Base-by-base conservation (phyloP, 352 stramenopile genomes). In the Pythium scleroteichum region DNA sequence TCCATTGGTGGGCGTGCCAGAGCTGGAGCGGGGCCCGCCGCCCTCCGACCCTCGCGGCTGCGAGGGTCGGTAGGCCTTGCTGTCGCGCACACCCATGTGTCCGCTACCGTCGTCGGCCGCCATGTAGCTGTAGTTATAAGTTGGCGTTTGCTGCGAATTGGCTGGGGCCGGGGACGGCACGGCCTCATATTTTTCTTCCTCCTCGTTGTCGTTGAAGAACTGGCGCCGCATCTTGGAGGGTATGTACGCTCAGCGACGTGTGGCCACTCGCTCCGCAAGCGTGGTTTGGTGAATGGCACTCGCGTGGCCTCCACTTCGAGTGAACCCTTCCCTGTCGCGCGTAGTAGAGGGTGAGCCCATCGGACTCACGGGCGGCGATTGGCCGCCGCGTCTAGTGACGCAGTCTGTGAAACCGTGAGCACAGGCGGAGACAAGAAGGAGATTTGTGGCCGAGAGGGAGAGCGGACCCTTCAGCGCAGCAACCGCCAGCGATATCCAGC, bases 91-190 rank as follows among this genome's bases (percentile, higher is more conserved):
- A 2, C 47, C 53, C 8, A 8, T 35, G 27, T 53, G 13, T 13
- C 32, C 58, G 19, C n/a, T 29, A 13, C 40, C 39, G 16, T 52
- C 53, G 27, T 69, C 54, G 2, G 46, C 53, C 0, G 22, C 1
- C 47, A 69, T 69, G 54, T 49, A 46, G 49, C 62, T 69, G 49
- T 69, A 64, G 17, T 42, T 45, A 32, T 64, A 69, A 0, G 62
- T 62, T 2, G 62, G 62, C 14, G 53, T 59, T 48, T 45, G 3
- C 45, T 45, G 8, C 27, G 29, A 35, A 10, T 35, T 35, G 29
- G 29, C 24, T 9, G 50, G 35, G 0, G n/a, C 32, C 22, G 59
- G 51, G 8, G 59, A 57, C 19, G 49, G 39, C 29, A 54, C 50
- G 26, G 57, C 32, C 40, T 65, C 38, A 42, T 42, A 60, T 2